A percentile compares a stretch with the other conserved stretches of the same genome.
Evolutionary conservation across 768 basidiomycete species (phyloP).

Genomic region (Hericium rajendrae): DNA sequence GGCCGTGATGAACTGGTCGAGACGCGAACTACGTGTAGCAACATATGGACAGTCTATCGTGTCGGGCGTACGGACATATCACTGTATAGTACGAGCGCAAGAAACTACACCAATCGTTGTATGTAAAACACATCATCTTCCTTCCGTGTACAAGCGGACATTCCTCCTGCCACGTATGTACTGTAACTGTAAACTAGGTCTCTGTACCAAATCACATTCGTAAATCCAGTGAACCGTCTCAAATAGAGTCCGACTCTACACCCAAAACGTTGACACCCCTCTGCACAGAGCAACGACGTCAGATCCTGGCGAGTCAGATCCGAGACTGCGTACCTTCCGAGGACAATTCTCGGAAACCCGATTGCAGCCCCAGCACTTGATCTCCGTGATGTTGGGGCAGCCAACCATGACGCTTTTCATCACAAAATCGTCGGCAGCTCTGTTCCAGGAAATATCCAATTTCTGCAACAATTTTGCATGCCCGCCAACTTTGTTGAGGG

Average conservation of each 20-base stretch:
- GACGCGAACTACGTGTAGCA: no score
- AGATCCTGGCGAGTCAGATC: not conserved
- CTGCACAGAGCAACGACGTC: conserved; percentile 1
- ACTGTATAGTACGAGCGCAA: no score
- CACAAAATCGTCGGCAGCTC: conserved; percentile 74
- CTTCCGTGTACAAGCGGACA: not conserved
- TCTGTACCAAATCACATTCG: no score
- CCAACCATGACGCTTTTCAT: conserved; percentile 56
- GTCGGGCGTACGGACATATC: no score
- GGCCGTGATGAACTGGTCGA: no score
- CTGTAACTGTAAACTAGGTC: no score
- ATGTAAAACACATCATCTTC: no score
- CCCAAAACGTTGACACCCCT: conserved; percentile 19
- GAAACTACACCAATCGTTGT: no score
- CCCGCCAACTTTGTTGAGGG: conserved; percentile 28
- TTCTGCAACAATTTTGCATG: conserved; percentile 34
- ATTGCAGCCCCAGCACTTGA: conserved; percentile 51
- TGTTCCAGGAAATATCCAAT: conserved; percentile 81
- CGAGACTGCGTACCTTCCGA: conserved; percentile 31
- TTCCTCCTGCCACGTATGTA: no score
- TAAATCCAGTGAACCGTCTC: no score
- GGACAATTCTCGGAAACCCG: conserved; percentile 37
- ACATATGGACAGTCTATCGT: no score
- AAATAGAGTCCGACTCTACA: conserved; percentile 11
- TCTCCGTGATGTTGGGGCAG: conserved; percentile 29